phyloP scores from a whole-genome alignment of 495 filamentous ascomycete genomes.

The Annulohypoxylon moriforme region DNA sequence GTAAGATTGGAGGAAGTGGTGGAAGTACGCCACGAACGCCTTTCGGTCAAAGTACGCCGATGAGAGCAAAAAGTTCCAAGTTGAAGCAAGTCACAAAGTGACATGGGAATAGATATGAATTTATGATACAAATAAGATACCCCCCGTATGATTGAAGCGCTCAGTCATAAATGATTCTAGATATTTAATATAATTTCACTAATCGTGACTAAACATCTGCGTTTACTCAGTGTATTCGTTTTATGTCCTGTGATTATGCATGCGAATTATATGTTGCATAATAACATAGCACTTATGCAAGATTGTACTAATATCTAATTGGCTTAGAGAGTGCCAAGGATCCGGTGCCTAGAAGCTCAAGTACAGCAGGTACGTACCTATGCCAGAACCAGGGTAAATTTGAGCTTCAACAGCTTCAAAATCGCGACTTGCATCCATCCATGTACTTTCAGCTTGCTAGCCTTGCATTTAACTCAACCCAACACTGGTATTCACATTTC shows the following conservation, averaged over 20 bases:
- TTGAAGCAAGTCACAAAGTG: constrained; percentile 45
- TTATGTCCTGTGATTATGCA: neutral
- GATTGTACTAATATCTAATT: neutral
- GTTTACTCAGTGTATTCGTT: neutral
- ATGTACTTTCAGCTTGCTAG: neutral
- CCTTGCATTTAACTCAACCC: constrained; percentile 12
- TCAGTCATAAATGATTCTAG: neutral
- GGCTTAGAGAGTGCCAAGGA: neutral
- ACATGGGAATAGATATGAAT: constrained; percentile 11
- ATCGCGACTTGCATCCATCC: constrained; percentile 21
- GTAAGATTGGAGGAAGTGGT: constrained; percentile 68
- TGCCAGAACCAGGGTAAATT: constrained; percentile 15
- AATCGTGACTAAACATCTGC: neutral
- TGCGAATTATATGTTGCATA: neutral
- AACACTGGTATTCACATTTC: neutral
- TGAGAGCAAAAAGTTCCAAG: constrained; percentile 48
- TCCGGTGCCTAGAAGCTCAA: neutral
- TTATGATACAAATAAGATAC: constrained; percentile 37
- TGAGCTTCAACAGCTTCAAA: constrained; percentile 40
- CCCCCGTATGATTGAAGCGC: constrained; percentile 18
- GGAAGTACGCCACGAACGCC: constrained; percentile 60
- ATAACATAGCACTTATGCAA: neutral
- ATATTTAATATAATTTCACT: neutral
- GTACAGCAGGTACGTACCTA: constrained; percentile 29
- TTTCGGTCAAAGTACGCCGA: constrained; percentile 57